Conservation (phyloP, 768 basidiomycete species). For the Russula lepida region DNA sequence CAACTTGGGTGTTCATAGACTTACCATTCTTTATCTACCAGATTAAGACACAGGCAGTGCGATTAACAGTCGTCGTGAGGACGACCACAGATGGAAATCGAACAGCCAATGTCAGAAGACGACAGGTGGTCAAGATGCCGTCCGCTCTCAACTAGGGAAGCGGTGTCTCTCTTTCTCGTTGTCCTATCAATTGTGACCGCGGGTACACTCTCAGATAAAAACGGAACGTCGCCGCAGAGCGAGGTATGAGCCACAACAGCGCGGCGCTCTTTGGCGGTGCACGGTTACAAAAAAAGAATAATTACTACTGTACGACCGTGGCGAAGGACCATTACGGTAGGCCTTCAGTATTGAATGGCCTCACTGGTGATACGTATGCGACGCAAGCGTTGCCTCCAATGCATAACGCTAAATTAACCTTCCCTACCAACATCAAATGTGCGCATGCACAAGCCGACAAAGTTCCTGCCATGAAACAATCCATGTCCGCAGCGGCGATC, state of each 20-base stretch:
- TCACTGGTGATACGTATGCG: neutral
- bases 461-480: neutral
- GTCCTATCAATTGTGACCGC: neutral
- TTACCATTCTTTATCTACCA: neutral
- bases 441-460: neutral
- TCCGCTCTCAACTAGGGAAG: neutral
- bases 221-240: neutral
- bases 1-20: neutral
- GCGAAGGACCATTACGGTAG: neutral
- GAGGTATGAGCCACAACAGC: neutral
- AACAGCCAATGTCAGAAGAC: neutral
- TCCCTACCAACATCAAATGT: neutral
- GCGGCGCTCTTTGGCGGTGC: neutral
- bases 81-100: neutral
- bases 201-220: neutral
- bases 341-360: neutral
- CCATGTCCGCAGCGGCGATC: constrained; percentile 1
- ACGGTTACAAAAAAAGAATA: neutral
- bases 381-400: neutral
- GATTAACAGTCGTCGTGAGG: neutral
- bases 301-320: neutral
- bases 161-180: no score
- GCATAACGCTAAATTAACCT: constrained; percentile 4
- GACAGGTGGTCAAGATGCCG: neutral
- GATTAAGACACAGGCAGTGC: neutral